Evolutionary conservation across 495 filamentous ascomycete species (phyloP), one percentile per base, ranked within the genome.

Genomic region (Bryoglossum gracile): DNA sequence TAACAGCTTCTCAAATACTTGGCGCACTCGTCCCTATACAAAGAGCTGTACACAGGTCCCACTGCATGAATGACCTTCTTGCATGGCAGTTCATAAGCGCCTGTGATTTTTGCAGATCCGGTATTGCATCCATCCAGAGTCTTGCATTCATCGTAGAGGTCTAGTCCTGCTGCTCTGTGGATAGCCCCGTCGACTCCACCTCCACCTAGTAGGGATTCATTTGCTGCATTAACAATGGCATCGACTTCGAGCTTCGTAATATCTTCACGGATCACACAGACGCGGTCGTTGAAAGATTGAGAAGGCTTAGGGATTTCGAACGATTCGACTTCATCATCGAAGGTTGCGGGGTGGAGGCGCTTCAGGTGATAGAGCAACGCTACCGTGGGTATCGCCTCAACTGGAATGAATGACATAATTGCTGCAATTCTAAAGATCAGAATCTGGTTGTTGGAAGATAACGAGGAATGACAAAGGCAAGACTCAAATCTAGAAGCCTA

Each of bases 171-270:
- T 22, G 84, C 87, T 26, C 75, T 64, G 63, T 97, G 92, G 57
- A 97, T 95, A 18, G 87, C 88, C 16, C 83, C 85, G 51, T 89
- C 86, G 18, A 96, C 89, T 28, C 91, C 92, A 13, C 88, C 87
- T 34, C 92, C 92, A 40, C 88, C 86, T 2, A 86, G 71, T 0
- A 98, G 75, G 6, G 75, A 81, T 14, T 67, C 64, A 62, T 96
- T 96, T 17, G 92, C 90, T 8, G 92, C 91, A 64, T 97, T 96
- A 59, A 96, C 90, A 57, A 96, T 95, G 49, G 81, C 82, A 55
- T 86, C 87, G 25, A 89, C 78, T 35, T 72, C 63, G 13, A 98
- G 77, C 10, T 69, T 82, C 11, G 90, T 95, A 65, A 98, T 95
- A 63, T 95, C 90, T 39, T 76, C 72, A 44, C 79, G 79, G 53